Evolutionary conservation across 495 filamentous ascomycete genomes (phyloP).

Genomic region (Penicillium nucicola): DNA sequence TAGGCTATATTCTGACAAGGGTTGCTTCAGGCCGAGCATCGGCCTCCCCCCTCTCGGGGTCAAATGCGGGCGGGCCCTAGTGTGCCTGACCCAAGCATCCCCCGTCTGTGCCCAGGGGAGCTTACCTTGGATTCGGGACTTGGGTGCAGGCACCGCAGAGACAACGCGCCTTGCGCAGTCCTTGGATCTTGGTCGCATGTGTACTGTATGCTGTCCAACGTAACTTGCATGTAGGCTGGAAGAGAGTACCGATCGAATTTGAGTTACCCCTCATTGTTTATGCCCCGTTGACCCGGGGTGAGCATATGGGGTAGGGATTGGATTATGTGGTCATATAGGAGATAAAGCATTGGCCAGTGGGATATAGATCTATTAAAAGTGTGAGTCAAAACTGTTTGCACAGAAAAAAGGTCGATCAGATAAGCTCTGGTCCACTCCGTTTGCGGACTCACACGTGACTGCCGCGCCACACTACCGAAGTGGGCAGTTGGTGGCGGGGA

Average conservation of each 20-base stretch:
- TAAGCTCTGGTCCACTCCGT: conserved; percentile 17
- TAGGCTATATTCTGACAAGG: background rate
- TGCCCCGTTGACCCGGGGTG: no score
- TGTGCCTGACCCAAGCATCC: conserved; percentile 2
- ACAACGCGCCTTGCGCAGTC: no score
- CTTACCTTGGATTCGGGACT: background rate
- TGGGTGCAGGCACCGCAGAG: background rate
- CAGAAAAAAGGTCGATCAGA: conserved; percentile 24
- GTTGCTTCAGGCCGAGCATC: conserved; percentile 3
- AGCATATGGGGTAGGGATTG: no score
- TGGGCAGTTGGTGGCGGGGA: conserved; percentile 16
- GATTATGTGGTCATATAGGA: no score
- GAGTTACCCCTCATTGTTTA: background rate
- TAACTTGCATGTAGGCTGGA: no score
- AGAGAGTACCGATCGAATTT: background rate
- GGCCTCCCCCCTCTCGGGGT: background rate
- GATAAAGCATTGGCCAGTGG: background rate
- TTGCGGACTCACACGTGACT: conserved; percentile 21
- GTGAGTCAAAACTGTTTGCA: conserved; percentile 26
- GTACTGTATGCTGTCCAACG: no score
- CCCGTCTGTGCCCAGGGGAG: background rate
- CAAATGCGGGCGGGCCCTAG: conserved; percentile 14
- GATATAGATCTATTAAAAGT: conserved; percentile 3
- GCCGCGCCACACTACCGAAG: conserved; percentile 5
- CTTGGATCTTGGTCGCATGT: no score